Evolutionary conservation across 768 basidiomycete species (phyloP), one percentile per base, ranked within the genome.

Genomic region (Termitomyces sp.): DNA sequence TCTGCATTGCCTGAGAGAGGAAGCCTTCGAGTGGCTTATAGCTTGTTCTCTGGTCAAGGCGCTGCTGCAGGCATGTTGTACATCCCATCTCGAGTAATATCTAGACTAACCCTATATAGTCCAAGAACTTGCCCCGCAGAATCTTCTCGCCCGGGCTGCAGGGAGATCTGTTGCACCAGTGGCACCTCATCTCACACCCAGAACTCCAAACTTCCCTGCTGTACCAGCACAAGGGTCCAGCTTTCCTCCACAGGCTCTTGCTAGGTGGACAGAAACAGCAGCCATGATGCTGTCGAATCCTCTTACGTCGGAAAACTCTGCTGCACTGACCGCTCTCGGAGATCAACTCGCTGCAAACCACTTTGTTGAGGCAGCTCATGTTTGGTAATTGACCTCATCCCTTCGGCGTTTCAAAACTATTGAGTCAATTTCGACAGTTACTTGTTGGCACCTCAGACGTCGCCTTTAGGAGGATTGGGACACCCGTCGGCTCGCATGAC

Each of bases 291-390:
- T 93, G 21, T 84, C 87, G 27, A 90, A 84, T 53, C 83, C 85
- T n/a, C 69, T 83, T 62, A 80, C 75, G 53, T 70, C 82, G 0
- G 91, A 95, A 55, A 81, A 84, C 46, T 86, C 88, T 0, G 80
- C 86, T 12, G 85, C 91, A 16, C 67, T 98, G 54, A 90, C 92
- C 29, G 82, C 89, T 14, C 79, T 99, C 1, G 96, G 95, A 38
- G 92, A 96, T 66, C 85, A 83, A 61, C 77, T 99, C n/a, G 68
- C 75, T 14, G 75, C 82, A 5, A 85, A 87, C 62, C 80, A 88
- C 34, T 85, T 90, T 73, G 71, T 83, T 9, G 89, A 95, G 63
- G 94, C 95, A 17, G 93, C 94, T 23, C 95, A 98, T 76, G 84
- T 78, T 57, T 99, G 97, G 96, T 98, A 65, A 60, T 87, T 74